These are phyloP conservation scores for Trichomonascus vanleenenianus DNA, from an alignment of 805 yeast species.

Conservation along the genomic window DNA sequence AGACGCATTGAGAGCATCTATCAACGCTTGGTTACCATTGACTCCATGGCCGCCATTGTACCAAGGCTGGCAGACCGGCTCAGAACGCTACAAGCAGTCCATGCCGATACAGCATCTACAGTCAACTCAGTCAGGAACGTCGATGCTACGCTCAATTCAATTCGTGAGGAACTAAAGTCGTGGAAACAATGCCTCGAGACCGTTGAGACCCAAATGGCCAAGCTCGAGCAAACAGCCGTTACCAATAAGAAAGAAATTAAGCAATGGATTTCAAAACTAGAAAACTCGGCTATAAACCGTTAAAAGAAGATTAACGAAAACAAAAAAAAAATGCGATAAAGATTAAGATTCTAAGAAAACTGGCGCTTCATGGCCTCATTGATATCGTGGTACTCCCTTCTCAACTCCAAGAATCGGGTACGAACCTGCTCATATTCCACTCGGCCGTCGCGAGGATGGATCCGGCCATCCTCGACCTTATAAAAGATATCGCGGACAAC, in stretches of 20 bases:
- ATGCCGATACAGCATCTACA: constrained; percentile 14
- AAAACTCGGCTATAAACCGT: neutral
- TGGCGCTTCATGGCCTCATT: too few species aligned
- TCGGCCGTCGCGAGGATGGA: too few species aligned
- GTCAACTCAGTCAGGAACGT: constrained; percentile 6
- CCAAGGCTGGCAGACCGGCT: constrained; percentile 13
- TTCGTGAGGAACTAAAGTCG: constrained; percentile 6
- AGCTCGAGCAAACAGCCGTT: neutral
- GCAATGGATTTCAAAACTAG: constrained; percentile 5
- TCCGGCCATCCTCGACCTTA: too few species aligned
- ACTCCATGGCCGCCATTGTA: constrained; percentile 4
- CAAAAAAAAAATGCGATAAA: too few species aligned
- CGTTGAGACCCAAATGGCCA: constrained; percentile 7
- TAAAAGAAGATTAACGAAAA: too few species aligned
- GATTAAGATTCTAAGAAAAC: too few species aligned
- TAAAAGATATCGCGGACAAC: too few species aligned
- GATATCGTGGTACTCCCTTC: too few species aligned
- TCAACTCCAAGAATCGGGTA: too few species aligned
- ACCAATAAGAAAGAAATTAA: constrained; percentile 7
- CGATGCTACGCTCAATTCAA: constrained; percentile 7
- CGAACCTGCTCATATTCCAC: too few species aligned
- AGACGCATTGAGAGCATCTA: constrained; percentile 10
- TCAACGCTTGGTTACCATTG: constrained; percentile 7
- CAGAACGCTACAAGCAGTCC: constrained; percentile 12
- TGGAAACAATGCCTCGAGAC: constrained; percentile 11